phyloP scores from a whole-genome alignment of 192 early-diverging fungal species.

The Glomus cerebriforme region DNA sequence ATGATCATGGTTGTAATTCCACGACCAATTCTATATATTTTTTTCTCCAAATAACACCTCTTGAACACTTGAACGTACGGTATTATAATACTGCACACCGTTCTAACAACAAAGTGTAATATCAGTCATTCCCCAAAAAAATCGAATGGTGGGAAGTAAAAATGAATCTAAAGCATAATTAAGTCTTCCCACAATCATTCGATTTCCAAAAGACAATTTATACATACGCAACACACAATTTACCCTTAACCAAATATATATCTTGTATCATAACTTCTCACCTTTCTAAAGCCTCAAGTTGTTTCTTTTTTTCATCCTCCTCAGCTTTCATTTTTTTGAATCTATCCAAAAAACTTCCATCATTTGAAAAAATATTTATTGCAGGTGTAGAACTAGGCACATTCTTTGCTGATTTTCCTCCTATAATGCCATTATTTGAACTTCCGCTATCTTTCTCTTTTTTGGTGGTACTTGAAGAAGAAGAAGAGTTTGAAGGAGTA shows the following conservation, averaged over 20 bases:
- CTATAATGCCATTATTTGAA: not conserved
- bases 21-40: not conserved
- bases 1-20: not conserved
- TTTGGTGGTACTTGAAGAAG: not conserved
- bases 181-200: not conserved
- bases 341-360: constrained; percentile 36
- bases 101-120: not conserved
- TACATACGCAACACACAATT: not conserved
- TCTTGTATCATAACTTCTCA: constrained; percentile 23
- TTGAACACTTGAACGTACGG: not conserved
- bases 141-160: not conserved
- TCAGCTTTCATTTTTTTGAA: constrained; percentile 40
- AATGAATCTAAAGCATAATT: not conserved
- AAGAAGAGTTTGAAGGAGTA: constrained; percentile 14
- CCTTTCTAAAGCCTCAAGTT: constrained; percentile 36
- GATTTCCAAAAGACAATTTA: not conserved
- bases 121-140: not conserved
- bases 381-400: constrained; percentile 36
- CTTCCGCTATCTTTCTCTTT: constrained; percentile 3
- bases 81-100: not conserved
- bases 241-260: not conserved
- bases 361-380: constrained; percentile 40
- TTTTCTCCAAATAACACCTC: not conserved
- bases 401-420: constrained; percentile 20
- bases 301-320: constrained; percentile 36